Conservation (phyloP, 2,329 filamentous ascomycete genomes). For the Curvularia lunata region DNA sequence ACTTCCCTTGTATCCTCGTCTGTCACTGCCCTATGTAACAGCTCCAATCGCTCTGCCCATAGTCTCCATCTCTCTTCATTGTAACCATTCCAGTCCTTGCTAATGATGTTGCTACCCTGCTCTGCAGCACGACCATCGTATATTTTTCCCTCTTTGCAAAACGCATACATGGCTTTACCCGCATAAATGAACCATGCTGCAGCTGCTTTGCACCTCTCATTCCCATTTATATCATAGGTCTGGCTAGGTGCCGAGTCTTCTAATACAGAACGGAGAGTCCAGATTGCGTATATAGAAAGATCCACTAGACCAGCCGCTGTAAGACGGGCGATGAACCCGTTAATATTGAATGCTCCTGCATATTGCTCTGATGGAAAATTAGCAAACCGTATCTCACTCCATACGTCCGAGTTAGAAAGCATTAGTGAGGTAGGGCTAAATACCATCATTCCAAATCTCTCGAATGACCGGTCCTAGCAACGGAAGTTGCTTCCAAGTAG, state of each 20-base stretch:
- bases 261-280: not conserved
- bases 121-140: not conserved
- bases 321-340: slow-evolving; percentile 1
- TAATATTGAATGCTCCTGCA: not conserved
- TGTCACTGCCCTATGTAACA: not conserved
- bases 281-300: slow-evolving; percentile 2
- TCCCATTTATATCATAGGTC: not conserved
- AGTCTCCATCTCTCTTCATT: not conserved
- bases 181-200: slow-evolving; percentile 4
- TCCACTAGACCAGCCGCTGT: slow-evolving; percentile 1
- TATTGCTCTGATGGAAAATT: not conserved
- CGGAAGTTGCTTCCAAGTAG: slow-evolving; percentile 3
- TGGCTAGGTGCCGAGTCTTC: not conserved
- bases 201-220: slow-evolving; percentile 2
- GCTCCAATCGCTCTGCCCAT: not conserved
- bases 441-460: slow-evolving; percentile 1
- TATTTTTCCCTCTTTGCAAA: not conserved
- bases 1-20: not conserved
- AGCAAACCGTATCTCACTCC: not conserved
- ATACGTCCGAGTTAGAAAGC: not conserved
- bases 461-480: slow-evolving; percentile 1
- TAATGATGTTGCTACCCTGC: not conserved
- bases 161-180: not conserved
- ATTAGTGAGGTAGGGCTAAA: not conserved
- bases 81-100: slow-evolving; percentile 1